Base-by-base conservation (phyloP, 345 rosid species). In the Acer saccharum region DNA sequence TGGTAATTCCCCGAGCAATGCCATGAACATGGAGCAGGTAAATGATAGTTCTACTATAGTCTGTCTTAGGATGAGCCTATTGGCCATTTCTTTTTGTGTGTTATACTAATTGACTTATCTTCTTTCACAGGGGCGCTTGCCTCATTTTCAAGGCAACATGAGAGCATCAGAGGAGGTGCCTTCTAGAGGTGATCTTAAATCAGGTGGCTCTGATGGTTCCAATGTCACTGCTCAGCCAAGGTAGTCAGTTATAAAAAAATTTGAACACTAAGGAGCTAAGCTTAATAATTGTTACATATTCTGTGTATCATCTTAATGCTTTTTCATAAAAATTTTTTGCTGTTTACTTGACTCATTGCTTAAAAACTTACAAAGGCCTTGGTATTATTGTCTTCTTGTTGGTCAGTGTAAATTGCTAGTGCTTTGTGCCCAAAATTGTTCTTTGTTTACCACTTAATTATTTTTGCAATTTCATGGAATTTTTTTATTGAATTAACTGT, bases 151-250 rank as follows among this genome's bases (percentile, higher is more conserved):
- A 63, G 81, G 78, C 29, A 74, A 27, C 71, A 46, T 70, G 17
- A 73, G 58, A 73, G 65, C 65, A 65, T 74, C 78, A 50, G 86
- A 85, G 73, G 80, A 81, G 78, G 68, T 64, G 61, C 75, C 81
- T 70, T 71, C 75, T 63, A 71, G 75, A 77, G 76, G 58, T 76
- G 81, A 78, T 74, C 64, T 73, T 63, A 68, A 75, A 73, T 78
- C 77, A 54, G 69, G 48, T 71, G 81, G 80, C 63, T 68, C 79
- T 44, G 77, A 55, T 76, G 84, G 74, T 41, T 78, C 82, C 65
- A 82, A 72, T 54, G 72, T 69, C 46, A 69, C 78, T 27, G 23
- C 71, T 73, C 86, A 63, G 78, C 74, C 84, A 81, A 83, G 88
- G 88, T 85, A 54, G 62, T 58, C 50, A 18, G 74, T 68, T 4